A percentile compares a stretch with the other conserved stretches of the same genome.
These are phyloP conservation scores for Fusarium sp. DNA, from an alignment of 2,329 filamentous ascomycete genomes.

Conservation along the genomic window DNA sequence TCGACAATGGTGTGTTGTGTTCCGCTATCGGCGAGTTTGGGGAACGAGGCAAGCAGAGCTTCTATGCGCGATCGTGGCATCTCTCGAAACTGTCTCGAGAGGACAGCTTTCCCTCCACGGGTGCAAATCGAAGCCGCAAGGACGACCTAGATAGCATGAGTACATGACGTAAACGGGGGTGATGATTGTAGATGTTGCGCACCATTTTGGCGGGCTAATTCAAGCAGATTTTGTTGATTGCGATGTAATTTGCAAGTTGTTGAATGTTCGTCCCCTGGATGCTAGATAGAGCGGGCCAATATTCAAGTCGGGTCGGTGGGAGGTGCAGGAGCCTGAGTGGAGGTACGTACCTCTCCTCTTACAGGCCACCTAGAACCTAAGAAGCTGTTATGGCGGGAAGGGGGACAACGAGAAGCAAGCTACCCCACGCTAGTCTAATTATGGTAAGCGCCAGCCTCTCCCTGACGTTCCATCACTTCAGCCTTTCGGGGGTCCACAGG, in stretches of 20 bases:
- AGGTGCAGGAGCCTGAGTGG: constrained; percentile 30
- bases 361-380: constrained; percentile 37
- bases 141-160: constrained; percentile 77
- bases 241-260: constrained; percentile 38
- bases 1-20: constrained; percentile 99
- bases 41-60: constrained; percentile 94
- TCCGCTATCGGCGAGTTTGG: constrained; percentile 94
- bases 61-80: constrained; percentile 98
- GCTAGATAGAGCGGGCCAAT: constrained; percentile 48
- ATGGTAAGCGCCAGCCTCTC: constrained; percentile 39
- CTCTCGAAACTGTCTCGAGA: constrained; percentile 97
- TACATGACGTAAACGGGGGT: constrained; percentile 3
- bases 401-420: constrained; percentile 3
- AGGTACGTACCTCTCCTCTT: constrained; percentile 41
- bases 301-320: constrained; percentile 48
- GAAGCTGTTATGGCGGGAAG: constrained; percentile 25
- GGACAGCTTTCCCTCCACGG: constrained; percentile 95
- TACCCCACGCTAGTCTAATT: constrained; percentile 35
- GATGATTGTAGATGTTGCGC: constrained; percentile 35
- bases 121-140: constrained; percentile 99
- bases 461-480: constrained; percentile 25
- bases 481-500: constrained; percentile 33
- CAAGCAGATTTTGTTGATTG: constrained; percentile 38
- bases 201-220: constrained; percentile 56
- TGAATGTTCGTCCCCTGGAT: constrained; percentile 46